These are phyloP conservation scores for Colletotrichum sp. DNA, from an alignment of 2,329 filamentous ascomycete species.

Conservation along the genomic window DNA sequence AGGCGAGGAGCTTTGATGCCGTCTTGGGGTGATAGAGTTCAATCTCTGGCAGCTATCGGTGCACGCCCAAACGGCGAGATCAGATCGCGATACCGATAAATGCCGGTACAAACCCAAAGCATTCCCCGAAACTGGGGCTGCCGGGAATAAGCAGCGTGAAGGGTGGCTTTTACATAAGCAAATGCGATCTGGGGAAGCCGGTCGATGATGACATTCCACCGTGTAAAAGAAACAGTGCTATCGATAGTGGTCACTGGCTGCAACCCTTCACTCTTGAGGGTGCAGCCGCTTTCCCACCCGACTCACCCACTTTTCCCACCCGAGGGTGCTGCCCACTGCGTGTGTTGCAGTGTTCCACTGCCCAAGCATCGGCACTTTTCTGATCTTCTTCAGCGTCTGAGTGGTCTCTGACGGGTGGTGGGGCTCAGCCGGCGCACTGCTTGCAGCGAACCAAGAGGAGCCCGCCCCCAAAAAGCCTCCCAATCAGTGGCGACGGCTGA, in stretches of 20 bases:
- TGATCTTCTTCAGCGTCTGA: background rate
- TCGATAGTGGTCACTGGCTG: background rate
- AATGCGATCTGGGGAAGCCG: constrained; percentile 6
- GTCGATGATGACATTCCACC: constrained; percentile 4
- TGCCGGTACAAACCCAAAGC: background rate
- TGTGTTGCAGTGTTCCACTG: background rate
- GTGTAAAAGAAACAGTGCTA: background rate
- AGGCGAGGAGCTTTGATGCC: background rate
- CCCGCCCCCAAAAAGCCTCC: background rate
- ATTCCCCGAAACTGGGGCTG: background rate
- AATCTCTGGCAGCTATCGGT: background rate
- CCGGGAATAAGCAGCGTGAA: background rate
- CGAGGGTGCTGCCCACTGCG: background rate
- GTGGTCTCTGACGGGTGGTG: background rate
- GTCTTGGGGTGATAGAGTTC: background rate
- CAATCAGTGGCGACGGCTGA: background rate
- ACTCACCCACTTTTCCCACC: background rate
- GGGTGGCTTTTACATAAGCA: background rate
- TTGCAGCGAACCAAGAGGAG: background rate
- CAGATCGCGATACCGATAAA: background rate
- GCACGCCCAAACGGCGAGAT: background rate
- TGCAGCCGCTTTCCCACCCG: background rate
- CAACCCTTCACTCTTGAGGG: background rate
- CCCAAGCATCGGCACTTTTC: background rate
- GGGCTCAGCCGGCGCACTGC: background rate